Conservation (phyloP, 2,329 filamentous ascomycete genomes). For the Diaporthe citri region DNA sequence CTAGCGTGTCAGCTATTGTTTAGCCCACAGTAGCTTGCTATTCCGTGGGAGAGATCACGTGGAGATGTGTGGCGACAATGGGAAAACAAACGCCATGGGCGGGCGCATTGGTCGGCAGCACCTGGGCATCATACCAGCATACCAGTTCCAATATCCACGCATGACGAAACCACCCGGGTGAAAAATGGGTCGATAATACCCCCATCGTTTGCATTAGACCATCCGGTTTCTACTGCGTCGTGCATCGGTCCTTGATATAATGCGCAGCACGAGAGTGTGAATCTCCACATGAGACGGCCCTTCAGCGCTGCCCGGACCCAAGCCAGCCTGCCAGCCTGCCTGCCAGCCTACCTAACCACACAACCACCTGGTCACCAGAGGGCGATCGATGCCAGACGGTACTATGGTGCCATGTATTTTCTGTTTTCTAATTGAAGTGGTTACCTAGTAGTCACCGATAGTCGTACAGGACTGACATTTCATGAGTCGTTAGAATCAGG, state of each 20-base stretch:
- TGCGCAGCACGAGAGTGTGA: neutral
- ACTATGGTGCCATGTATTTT: neutral
- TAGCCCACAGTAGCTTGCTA: neutral
- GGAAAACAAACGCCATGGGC: neutral
- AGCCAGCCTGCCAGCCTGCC: neutral
- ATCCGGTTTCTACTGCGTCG: neutral
- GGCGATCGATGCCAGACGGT: neutral
- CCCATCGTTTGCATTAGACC: neutral
- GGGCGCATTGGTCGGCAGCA: neutral
- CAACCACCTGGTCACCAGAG: no score
- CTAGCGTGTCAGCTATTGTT: constrained; percentile 7
- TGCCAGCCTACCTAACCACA: neutral
- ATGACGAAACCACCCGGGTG: neutral
- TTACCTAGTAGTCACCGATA: neutral
- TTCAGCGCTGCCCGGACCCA: neutral
- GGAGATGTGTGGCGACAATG: constrained; percentile 1
- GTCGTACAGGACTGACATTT: neutral
- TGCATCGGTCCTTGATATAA: neutral
- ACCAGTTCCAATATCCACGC: neutral
- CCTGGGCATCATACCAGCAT: neutral
- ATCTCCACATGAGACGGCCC: neutral
- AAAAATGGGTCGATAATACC: neutral
- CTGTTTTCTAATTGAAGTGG: neutral
- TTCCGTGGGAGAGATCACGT: no score
- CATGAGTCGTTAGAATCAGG: neutral